A percentile compares a stretch with the other conserved stretches of the same genome.
phyloP scores from a whole-genome alignment of 129 eudicot genomes.

The Apium graveolens region DNA sequence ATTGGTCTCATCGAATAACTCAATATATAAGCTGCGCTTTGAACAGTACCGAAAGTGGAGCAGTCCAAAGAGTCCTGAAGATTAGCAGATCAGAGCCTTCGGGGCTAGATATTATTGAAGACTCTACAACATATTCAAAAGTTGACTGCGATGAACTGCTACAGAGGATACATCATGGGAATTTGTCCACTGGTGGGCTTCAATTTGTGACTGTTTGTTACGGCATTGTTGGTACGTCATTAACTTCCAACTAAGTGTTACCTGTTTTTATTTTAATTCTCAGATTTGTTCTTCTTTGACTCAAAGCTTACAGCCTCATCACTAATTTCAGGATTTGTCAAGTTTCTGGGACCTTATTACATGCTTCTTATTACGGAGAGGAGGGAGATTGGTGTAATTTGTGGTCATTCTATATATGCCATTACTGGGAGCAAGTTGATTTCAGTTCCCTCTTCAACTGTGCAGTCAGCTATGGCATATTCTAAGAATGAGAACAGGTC shows the following conservation, averaged over 20 bases:
- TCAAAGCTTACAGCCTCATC: conserved; percentile 16
- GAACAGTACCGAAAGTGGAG: conserved; percentile 47
- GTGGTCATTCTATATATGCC: conserved; percentile 85
- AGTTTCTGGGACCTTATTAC: conserved; percentile 96
- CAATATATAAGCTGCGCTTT: neutral
- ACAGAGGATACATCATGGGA: conserved; percentile 70
- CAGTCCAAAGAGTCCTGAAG: conserved; percentile 70
- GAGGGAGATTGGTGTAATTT: conserved; percentile 77
- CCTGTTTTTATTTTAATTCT: neutral
- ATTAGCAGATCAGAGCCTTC: conserved; percentile 73
- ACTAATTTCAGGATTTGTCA: conserved; percentile 62
- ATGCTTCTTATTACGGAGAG: conserved; percentile 84
- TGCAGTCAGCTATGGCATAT: too few relatives aligned
- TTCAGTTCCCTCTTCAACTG: conserved; percentile 65
- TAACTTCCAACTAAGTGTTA: neutral
- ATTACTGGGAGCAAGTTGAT: conserved; percentile 71
- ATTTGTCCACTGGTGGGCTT: conserved; percentile 80
- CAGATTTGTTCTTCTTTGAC: neutral
- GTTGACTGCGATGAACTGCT: conserved; percentile 62
- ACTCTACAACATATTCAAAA: conserved; percentile 60
- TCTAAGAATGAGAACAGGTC: conserved; percentile 96
- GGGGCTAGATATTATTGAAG: conserved; percentile 69
- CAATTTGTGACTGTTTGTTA: conserved; percentile 72
- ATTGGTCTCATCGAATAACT: neutral
- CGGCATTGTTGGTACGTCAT: conserved; percentile 84